Conservation (phyloP, 2,329 filamentous ascomycete genomes). For the Cladosporium sp. region DNA sequence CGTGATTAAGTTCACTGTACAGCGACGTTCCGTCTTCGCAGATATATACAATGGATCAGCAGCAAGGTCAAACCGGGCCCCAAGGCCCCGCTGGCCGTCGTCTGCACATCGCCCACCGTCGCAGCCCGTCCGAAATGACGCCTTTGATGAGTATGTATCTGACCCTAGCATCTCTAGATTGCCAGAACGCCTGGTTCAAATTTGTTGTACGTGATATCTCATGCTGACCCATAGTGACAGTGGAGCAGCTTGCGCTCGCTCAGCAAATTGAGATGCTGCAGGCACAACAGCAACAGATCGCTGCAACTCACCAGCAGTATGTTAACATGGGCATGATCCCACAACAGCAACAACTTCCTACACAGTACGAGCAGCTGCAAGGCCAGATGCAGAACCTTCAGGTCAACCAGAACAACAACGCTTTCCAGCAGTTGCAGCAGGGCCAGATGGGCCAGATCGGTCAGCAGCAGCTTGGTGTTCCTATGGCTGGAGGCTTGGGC, state of each 20-base stretch:
- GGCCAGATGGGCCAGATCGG: conserved; percentile 56
- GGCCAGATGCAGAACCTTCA: conserved; percentile 73
- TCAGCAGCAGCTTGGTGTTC: conserved; percentile 58
- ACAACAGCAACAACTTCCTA: conserved; percentile 73
- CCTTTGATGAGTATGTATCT: conserved; percentile 87
- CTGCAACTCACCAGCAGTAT: conserved; percentile 94
- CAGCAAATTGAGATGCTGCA: conserved; percentile 97
- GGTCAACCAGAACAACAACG: conserved; percentile 57
- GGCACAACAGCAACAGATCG: conserved; percentile 96
- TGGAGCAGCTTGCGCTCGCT: conserved; percentile 96
- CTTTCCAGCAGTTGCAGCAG: conserved; percentile 85
- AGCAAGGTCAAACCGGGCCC: conserved; percentile 4
- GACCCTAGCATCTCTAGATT: background rate
- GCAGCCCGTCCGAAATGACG: conserved; percentile 94
- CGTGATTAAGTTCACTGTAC: conserved; percentile 1
- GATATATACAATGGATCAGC: conserved; percentile 9
- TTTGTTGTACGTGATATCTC: background rate
- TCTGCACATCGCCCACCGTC: conserved; percentile 93
- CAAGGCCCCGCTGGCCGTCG: conserved; percentile 59
- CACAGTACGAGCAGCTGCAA: conserved; percentile 74
- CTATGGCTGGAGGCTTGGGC: conserved; percentile 66
- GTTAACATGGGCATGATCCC: conserved; percentile 95
- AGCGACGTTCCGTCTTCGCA: background rate
- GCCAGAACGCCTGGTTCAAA: background rate
- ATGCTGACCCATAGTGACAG: conserved; percentile 46